Evolutionary conservation across 495 filamentous ascomycete genomes (phyloP), one percentile per base, ranked within the genome.

Genomic region (Penicillium subrubescens): DNA sequence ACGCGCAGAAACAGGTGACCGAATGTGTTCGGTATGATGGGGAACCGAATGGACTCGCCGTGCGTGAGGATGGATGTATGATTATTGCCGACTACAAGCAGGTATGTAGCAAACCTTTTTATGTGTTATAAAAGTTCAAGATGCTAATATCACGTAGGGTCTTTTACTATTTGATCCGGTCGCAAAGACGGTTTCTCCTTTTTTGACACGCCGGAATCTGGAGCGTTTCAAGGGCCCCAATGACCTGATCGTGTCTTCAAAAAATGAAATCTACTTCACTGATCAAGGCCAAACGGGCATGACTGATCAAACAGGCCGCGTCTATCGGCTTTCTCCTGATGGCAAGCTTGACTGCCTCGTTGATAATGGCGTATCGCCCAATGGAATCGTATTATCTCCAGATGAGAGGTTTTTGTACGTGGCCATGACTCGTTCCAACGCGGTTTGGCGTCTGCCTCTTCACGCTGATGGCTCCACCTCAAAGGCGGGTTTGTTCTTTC

Each of bases 181-280:
- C 3, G 58, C 37, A 14, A 46, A 59, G 17, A 37, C 34, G 3
- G 53, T 69, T 10, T 59, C 60, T 1, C 58, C 66, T 0, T 52
- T 67, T 37, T 21, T 70, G 21, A 65, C 64, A 21, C 68, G 71
- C 5, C 71, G 71, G 14, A 71, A 75, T 41, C 59, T 73, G 5
- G 73, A 75, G 19, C 64, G 73, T 12, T 73, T 75, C 69, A 75
- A 73, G 65, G 73, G 73, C 12, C 69, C 61, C 50, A 75, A 75
- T 58, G 73, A 75, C 46, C 65, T 75, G 54, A 64, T 70, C 15
- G 50, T 75, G 12, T 64, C 62, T 7, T 71, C 71, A 17, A 66
- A 65, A 3, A 55, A 58, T 41, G 64, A 70, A 27, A 62, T 75
- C 21, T 75, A 71, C 50, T 75, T 75, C 57, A 75, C 73, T 8